These are phyloP conservation scores for Silene noctiflora DNA, from an alignment of 179 eudicot genomes.

Conservation along the genomic window DNA sequence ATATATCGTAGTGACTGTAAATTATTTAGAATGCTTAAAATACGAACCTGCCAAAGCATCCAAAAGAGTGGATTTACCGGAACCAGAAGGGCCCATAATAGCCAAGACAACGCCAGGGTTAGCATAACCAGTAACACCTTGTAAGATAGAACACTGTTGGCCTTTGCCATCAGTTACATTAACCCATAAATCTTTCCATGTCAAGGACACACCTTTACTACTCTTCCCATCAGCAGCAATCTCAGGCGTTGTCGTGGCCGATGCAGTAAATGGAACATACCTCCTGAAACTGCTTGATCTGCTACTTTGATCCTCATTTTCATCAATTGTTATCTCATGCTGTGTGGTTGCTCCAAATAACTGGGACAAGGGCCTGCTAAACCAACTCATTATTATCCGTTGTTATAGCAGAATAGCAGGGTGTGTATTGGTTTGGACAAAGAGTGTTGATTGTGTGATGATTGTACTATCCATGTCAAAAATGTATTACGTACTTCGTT, in stretches of 20 bases:
- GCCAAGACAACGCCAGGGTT: conserved; percentile 57
- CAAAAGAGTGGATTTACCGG: conserved; percentile 73
- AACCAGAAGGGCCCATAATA: conserved; percentile 80
- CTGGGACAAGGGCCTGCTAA: not conserved
- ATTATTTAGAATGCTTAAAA: not conserved
- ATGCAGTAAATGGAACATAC: conserved; percentile 17
- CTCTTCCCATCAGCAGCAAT: not conserved
- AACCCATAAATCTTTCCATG: conserved; percentile 39
- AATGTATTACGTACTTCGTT: too few relatives aligned
- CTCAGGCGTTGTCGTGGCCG: not conserved
- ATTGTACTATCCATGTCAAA: too few relatives aligned
- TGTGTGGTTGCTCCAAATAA: not conserved
- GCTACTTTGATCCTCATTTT: not conserved
- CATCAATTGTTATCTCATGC: not conserved
- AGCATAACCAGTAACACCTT: conserved; percentile 48
- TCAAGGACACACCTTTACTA: conserved; percentile 22
- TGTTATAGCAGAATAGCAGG: too few relatives aligned
- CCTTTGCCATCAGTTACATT: conserved; percentile 21
- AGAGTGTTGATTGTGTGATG: too few relatives aligned
- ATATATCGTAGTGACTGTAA: too few relatives aligned
- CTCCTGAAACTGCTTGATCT: conserved; percentile 11
- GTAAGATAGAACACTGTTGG: conserved; percentile 26
- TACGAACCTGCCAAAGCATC: conserved; percentile 61
- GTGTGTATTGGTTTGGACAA: too few relatives aligned
- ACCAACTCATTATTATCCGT: too few relatives aligned